Conservation (phyloP, 176 grass and related monocot species). For the Elaeis guineensis region DNA sequence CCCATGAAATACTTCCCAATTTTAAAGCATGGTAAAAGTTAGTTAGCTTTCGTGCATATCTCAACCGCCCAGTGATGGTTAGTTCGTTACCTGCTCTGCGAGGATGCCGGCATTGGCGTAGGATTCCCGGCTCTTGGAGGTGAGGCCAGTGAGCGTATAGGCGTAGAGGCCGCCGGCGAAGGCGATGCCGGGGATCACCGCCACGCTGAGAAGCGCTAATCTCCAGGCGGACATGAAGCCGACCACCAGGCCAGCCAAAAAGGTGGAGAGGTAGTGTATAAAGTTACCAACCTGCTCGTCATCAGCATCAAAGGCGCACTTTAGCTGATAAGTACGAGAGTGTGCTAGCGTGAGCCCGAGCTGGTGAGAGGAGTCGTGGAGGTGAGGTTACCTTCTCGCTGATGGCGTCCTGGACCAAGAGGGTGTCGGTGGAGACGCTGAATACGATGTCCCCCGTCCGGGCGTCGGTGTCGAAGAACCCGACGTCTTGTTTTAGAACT, state of each 20-base stretch:
- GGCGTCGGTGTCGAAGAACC: slow-evolving; percentile 97
- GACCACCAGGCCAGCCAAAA: slow-evolving; percentile 84
- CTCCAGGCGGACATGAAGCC: slow-evolving; percentile 85
- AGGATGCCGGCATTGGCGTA: slow-evolving; percentile 94
- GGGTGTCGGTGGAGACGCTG: slow-evolving; percentile 82
- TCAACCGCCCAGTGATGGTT: too few relatives aligned
- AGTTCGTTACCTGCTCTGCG: slow-evolving; percentile 64
- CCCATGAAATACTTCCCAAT: too few relatives aligned
- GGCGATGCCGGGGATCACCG: slow-evolving; percentile 87
- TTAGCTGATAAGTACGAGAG: too few relatives aligned
- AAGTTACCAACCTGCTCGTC: slow-evolving; percentile 62
- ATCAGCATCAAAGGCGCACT: too few relatives aligned
- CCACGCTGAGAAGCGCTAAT: slow-evolving; percentile 86
- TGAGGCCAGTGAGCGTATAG: slow-evolving; percentile 87
- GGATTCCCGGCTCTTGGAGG: slow-evolving; percentile 88
- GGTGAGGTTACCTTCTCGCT: slow-evolving; percentile 55
- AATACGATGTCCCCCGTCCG: slow-evolving; percentile 95
- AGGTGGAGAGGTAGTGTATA: slow-evolving; percentile 89
- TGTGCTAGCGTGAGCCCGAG: too few relatives aligned
- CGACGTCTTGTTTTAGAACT: slow-evolving; percentile 85
- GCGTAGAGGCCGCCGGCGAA: slow-evolving; percentile 99
- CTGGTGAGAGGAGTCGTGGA: too few relatives aligned
- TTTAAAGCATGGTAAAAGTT: too few relatives aligned
- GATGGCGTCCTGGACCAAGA: slow-evolving; percentile 93
- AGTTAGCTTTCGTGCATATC: too few relatives aligned